A percentile compares a stretch with the other conserved stretches of the same genome.
These are phyloP conservation scores for Phoenix dactylifera DNA, from an alignment of 176 grass and related monocot genomes.

Conservation along the genomic window DNA sequence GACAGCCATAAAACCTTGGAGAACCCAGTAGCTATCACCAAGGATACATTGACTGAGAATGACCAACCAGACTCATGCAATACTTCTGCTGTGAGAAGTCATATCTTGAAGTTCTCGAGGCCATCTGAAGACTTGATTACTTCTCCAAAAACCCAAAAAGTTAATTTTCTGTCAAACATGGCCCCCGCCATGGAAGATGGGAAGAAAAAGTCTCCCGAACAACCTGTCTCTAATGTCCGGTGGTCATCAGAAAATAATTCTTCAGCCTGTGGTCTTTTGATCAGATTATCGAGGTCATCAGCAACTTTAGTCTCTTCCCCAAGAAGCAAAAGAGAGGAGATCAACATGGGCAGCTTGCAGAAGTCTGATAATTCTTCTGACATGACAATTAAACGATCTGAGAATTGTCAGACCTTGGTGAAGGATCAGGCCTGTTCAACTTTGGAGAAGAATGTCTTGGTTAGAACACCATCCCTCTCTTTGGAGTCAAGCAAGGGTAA, in stretches of 20 bases:
- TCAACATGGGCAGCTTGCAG: slow-evolving; percentile 28
- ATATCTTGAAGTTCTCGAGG: slow-evolving; percentile 26
- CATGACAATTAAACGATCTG: neutral
- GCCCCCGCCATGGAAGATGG: neutral
- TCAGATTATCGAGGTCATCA: slow-evolving; percentile 48
- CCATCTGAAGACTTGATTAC: slow-evolving; percentile 31
- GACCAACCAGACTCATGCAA: slow-evolving; percentile 17
- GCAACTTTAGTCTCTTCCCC: slow-evolving; percentile 28
- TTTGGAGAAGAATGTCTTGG: slow-evolving; percentile 1
- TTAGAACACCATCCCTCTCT: slow-evolving; percentile 2
- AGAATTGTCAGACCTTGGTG: neutral
- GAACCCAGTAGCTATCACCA: slow-evolving; percentile 3
- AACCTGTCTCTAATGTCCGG: slow-evolving; percentile 4
- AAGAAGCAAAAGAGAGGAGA: slow-evolving; percentile 40
- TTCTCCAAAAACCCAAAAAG: slow-evolving; percentile 12
- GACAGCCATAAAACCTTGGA: neutral
- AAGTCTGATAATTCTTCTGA: slow-evolving; percentile 34
- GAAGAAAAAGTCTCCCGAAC: slow-evolving; percentile 3
- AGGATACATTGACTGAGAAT: slow-evolving; percentile 19
- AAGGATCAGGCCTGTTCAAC: neutral
- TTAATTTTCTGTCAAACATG: slow-evolving; percentile 8
- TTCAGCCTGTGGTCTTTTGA: slow-evolving; percentile 13
- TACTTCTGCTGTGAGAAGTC: slow-evolving; percentile 28
- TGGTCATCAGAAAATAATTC: neutral
- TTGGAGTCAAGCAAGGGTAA: slow-evolving; percentile 2